Evolutionary conservation across 2,329 filamentous ascomycete species (phyloP).

Genomic region (Pseudogymnoascus sp.): DNA sequence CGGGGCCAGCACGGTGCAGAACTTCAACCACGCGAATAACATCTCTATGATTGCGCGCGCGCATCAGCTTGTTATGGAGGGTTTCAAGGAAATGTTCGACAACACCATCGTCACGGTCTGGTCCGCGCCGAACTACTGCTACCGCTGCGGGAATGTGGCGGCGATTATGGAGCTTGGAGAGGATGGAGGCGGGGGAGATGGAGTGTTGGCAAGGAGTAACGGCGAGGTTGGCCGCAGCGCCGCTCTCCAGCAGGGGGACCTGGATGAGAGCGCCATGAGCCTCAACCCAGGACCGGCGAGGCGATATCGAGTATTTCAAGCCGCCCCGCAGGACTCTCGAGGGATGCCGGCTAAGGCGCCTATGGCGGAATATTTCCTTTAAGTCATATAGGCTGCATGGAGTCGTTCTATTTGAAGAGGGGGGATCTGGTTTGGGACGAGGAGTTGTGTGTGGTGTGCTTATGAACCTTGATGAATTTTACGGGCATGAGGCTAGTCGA

Average conservation of each 20-base stretch:
- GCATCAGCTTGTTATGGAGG: constrained; percentile 98
- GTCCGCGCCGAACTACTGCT: constrained; percentile 96
- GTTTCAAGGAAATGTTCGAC: constrained; percentile 99
- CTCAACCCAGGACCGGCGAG: constrained; percentile 66
- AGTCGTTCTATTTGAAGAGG: neutral
- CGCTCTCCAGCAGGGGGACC: constrained; percentile 33
- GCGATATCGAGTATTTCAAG: constrained; percentile 91
- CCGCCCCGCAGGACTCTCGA: constrained; percentile 87
- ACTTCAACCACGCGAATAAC: constrained; percentile 92
- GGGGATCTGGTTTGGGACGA: neutral
- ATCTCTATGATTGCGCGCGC: constrained; percentile 86
- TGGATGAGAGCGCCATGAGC: constrained; percentile 44
- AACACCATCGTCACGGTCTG: constrained; percentile 96
- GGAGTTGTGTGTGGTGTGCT: neutral
- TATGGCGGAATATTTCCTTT: constrained; percentile 92
- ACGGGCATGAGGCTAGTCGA: neutral
- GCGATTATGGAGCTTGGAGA: constrained; percentile 89
- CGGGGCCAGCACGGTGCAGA: constrained; percentile 88
- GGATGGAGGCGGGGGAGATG: constrained; percentile 64
- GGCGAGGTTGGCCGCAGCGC: constrained; percentile 45
- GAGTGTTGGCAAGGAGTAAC: constrained; percentile 26
- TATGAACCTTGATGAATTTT: constrained; percentile 5
- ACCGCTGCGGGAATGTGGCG: constrained; percentile 90
- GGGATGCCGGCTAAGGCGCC: constrained; percentile 99
- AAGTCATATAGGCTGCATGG: constrained; percentile 7